A percentile compares a stretch with the other conserved stretches of the same genome.
These are phyloP conservation scores for Paxillus ammoniavirescens DNA, from an alignment of 768 basidiomycete genomes.

Conservation along the genomic window DNA sequence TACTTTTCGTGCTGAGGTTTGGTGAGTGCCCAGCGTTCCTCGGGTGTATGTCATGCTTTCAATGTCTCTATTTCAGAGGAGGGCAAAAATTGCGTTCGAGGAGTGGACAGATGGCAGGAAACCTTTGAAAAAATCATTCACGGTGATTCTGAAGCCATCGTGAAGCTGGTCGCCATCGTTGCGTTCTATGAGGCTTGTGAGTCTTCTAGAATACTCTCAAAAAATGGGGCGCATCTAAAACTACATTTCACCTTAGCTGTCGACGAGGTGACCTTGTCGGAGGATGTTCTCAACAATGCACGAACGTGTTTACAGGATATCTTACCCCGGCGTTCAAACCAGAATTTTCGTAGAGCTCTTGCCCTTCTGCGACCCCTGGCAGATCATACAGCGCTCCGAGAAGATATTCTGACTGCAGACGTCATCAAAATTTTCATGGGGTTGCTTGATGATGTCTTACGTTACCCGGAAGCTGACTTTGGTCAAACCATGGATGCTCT, in stretches of 20 bases:
- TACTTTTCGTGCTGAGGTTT: constrained; percentile 18
- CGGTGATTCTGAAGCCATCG: background rate
- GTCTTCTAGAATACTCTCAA: background rate
- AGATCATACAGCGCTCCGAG: constrained; percentile 11
- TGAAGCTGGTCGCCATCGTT: constrained; percentile 12
- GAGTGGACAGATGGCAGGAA: background rate
- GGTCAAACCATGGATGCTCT: constrained; percentile 17
- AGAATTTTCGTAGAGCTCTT: constrained; percentile 11
- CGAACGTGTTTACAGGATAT: background rate
- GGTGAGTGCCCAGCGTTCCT: constrained; percentile 1
- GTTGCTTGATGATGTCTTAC: constrained; percentile 5
- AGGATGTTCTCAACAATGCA: constrained; percentile 6
- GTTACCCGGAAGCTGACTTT: constrained; percentile 6
- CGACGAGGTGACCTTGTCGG: background rate
- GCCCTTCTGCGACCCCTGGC: constrained; percentile 17
- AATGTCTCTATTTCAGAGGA: constrained; percentile 4
- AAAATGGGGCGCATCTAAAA: background rate
- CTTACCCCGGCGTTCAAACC: constrained; percentile 1
- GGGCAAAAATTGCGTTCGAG: background rate
- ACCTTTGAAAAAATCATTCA: background rate
- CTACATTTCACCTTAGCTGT: background rate
- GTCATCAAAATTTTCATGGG: constrained; percentile 9
- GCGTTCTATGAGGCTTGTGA: constrained; percentile 15
- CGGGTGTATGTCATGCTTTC: background rate
- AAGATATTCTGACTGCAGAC: background rate